phyloP scores from a whole-genome alignment of 805 yeast species.

The Wickerhamomyces queroliae region DNA sequence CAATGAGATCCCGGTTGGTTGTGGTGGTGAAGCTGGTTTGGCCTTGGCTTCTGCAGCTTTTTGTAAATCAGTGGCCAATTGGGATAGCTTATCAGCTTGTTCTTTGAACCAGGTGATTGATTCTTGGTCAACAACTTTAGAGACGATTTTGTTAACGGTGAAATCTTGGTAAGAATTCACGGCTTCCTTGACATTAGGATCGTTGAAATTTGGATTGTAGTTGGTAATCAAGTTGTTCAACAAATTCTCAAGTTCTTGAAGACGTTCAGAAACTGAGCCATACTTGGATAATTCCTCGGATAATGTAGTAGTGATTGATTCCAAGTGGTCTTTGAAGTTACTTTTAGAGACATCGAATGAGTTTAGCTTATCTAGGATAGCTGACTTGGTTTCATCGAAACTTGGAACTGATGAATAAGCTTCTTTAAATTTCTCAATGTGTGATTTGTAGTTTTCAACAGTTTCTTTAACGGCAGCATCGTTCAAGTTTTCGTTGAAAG shows the following conservation, averaged over 20 bases:
- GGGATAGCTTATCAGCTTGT: background rate
- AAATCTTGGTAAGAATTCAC: slow-evolving; percentile 49
- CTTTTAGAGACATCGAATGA: slow-evolving; percentile 4
- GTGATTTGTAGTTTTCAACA: slow-evolving; percentile 36
- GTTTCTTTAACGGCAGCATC: slow-evolving; percentile 82
- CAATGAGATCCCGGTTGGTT: no score
- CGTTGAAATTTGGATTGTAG: slow-evolving; percentile 75
- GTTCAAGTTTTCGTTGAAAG: slow-evolving; percentile 80
- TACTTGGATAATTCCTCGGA: slow-evolving; percentile 6
- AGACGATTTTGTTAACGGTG: background rate
- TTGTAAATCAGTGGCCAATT: background rate
- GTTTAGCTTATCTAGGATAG: background rate
- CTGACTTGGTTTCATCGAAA: background rate
- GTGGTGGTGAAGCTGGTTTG: no score
- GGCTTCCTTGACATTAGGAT: slow-evolving; percentile 60
- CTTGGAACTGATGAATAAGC: slow-evolving; percentile 1
- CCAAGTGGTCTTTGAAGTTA: slow-evolving; percentile 1
- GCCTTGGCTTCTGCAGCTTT: background rate
- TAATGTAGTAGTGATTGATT: slow-evolving; percentile 5
- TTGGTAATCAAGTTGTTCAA: slow-evolving; percentile 41
- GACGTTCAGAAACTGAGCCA: slow-evolving; percentile 11
- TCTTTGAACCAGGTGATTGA: slow-evolving; percentile 5
- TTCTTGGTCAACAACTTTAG: background rate
- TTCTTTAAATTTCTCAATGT: slow-evolving; percentile 5
- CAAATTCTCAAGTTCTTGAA: slow-evolving; percentile 34